Evolutionary conservation across 306 rosid species (phyloP), one percentile per base, ranked within the genome.

Genomic region (Mimosa pudica): DNA sequence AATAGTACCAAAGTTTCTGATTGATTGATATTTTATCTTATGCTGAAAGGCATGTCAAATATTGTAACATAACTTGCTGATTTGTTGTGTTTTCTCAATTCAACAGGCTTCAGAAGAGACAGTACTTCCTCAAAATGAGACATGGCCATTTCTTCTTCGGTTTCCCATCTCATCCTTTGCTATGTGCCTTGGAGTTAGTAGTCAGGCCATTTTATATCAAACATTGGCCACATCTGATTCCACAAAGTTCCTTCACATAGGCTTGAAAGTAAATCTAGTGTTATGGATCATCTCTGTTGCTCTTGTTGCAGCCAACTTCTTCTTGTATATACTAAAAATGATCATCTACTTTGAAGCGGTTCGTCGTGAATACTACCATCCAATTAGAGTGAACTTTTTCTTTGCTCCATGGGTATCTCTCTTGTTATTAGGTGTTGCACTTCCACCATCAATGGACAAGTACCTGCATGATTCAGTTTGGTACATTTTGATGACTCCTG

Each of bases 151-250:
- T 84, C 92, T 91, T 76, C 96, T 93, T 6, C 82, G 97, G 68
- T 93, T 77, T 83, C 94, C 91, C 1, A 57, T 90, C 62, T 84
- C 97, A 47, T 80, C 87, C 54, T 93, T 93, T 54, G 93, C 96
- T 82, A 89, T 93, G 10, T 91, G 96, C 81, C 97, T 93, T 33
- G 97, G 97, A 44, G 81, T 93, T 44, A 80, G 91, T 70, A 93
- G 96, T 80, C 97, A 93, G 84, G 91, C 97, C 18, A 89, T 93
- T 71, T 64, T 93, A 79, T 93, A 94, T 96, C 90, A 92, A 82
- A 20, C 85, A 54, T 84, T 92, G 69, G 88, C 97, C 64, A 85
- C 78, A 18, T 82, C 97, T 38, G 47, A 87, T 66, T 83, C 97
- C 78, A 89, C 89, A 18, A 74, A 81, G 52, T 93, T 86, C 77